Evolutionary conservation across 192 early-diverging fungal genomes (phyloP).

Genomic region (Gryganskiella cystojenkinii): DNA sequence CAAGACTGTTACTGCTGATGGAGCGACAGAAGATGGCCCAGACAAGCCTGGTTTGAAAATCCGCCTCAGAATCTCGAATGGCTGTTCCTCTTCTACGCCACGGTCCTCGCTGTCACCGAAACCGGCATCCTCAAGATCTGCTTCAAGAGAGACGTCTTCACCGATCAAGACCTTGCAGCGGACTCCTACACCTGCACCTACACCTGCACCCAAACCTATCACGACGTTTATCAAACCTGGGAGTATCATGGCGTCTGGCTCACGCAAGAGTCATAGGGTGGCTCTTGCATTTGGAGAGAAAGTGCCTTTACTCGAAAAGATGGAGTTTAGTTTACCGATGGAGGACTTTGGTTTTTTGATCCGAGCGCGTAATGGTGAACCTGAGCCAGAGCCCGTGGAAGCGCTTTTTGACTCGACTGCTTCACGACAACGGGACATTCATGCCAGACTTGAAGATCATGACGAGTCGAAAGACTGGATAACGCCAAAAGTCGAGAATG

Average conservation of each 20-base stretch:
- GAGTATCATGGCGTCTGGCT: slow-evolving; percentile 40
- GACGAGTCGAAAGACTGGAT: too few relatives aligned
- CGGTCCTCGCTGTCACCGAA: not conserved
- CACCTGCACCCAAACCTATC: slow-evolving; percentile 33
- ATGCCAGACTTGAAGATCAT: too few relatives aligned
- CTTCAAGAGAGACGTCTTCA: not conserved
- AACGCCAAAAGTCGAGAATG: too few relatives aligned
- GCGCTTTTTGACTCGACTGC: too few relatives aligned
- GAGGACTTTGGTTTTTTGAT: slow-evolving; percentile 49
- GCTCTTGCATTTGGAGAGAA: slow-evolving; percentile 58
- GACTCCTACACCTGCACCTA: not conserved
- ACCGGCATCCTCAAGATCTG: not conserved
- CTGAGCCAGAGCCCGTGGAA: too few relatives aligned
- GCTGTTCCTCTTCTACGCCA: not conserved
- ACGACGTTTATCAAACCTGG: slow-evolving; percentile 53
- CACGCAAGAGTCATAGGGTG: slow-evolving; percentile 51
- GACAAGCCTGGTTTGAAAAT: not conserved
- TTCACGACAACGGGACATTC: too few relatives aligned
- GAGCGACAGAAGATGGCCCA: not conserved
- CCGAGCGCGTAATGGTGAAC: slow-evolving; percentile 16
- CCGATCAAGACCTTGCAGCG: slow-evolving; percentile 1
- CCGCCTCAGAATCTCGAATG: slow-evolving; percentile 5
- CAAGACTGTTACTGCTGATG: slow-evolving; percentile 6
- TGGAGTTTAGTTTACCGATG: slow-evolving; percentile 53
- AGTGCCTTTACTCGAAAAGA: slow-evolving; percentile 27